Conservation (phyloP, 2,329 filamentous ascomycete genomes). For the Exophiala lecanii-corni region DNA sequence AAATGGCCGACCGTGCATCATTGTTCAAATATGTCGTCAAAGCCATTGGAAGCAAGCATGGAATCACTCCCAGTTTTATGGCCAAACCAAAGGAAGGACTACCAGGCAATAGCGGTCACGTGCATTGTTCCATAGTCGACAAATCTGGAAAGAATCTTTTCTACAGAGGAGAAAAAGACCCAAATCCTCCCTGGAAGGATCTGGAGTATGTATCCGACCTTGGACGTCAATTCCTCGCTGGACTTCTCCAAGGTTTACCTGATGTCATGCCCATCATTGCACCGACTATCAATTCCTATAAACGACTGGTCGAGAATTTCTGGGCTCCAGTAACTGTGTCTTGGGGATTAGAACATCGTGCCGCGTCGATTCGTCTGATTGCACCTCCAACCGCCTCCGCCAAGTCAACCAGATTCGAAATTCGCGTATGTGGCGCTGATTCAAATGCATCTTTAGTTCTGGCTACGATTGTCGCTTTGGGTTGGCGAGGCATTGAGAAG, state of each 20-base stretch:
- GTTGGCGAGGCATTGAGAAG: slow-evolving; percentile 89
- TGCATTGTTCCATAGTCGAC: slow-evolving; percentile 86
- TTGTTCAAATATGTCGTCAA: slow-evolving; percentile 96
- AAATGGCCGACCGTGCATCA: slow-evolving; percentile 87
- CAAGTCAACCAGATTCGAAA: slow-evolving; percentile 84
- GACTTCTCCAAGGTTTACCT: slow-evolving; percentile 79
- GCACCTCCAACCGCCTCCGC: slow-evolving; percentile 79
- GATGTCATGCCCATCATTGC: slow-evolving; percentile 95
- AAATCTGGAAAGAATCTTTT: slow-evolving; percentile 79
- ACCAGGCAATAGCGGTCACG: slow-evolving; percentile 92
- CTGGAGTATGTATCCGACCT: slow-evolving; percentile 77
- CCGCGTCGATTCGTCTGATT: slow-evolving; percentile 84
- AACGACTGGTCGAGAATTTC: slow-evolving; percentile 96
- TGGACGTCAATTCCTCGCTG: slow-evolving; percentile 88
- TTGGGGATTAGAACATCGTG: slow-evolving; percentile 93
- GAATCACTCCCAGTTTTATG: slow-evolving; percentile 98
- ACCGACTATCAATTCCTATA: slow-evolving; percentile 96
- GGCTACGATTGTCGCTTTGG: slow-evolving; percentile 77
- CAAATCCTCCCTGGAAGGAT: slow-evolving; percentile 67
- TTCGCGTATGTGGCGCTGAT: slow-evolving; percentile 91
- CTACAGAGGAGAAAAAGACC: slow-evolving; percentile 66
- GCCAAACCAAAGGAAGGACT: slow-evolving; percentile 88
- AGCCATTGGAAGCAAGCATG: slow-evolving; percentile 77
- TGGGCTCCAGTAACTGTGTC: slow-evolving; percentile 98
- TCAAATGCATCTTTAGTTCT: slow-evolving; percentile 85